A percentile compares a stretch with the other conserved stretches of the same genome.
These are phyloP conservation scores for Pichia cephalocereana DNA, from an alignment of 805 yeast species.

Conservation along the genomic window DNA sequence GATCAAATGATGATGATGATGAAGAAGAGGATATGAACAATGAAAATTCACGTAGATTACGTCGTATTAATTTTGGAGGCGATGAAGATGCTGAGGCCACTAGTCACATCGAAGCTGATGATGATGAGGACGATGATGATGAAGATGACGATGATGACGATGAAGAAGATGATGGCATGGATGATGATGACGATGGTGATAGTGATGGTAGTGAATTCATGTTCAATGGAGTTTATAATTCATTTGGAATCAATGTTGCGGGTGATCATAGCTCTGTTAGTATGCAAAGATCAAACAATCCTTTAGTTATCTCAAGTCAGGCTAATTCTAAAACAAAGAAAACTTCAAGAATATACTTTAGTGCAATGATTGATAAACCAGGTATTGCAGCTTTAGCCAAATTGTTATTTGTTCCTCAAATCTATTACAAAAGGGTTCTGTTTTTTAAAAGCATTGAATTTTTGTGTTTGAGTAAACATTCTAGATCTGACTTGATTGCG, in stretches of 20 bases:
- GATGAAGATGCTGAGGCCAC: not conserved
- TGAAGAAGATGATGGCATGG: constrained; percentile 17
- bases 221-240: too few relatives aligned
- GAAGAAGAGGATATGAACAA: too few relatives aligned
- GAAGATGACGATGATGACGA: constrained; percentile 10
- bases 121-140: constrained; percentile 9
- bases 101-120: too few relatives aligned
- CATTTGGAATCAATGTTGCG: not conserved
- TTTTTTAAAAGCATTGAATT: constrained; percentile 58
- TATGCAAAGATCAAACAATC: constrained; percentile 2
- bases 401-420: constrained; percentile 65
- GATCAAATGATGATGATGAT: not conserved
- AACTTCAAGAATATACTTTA: constrained; percentile 33
- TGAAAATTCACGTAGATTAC: too few relatives aligned
- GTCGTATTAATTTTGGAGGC: constrained; percentile 11
- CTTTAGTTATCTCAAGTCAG: not conserved
- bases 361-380: constrained; percentile 63
- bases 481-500: constrained; percentile 65
- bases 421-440: constrained; percentile 49
- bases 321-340: constrained; percentile 17
- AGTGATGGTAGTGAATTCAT: not conserved
- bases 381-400: constrained; percentile 70
- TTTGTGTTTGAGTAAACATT: constrained; percentile 69
- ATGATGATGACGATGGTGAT: constrained; percentile 13
- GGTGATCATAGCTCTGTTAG: not conserved